These are phyloP conservation scores for Hypoxylon sp. DNA, from an alignment of 2,329 filamentous ascomycete genomes.

Conservation along the genomic window DNA sequence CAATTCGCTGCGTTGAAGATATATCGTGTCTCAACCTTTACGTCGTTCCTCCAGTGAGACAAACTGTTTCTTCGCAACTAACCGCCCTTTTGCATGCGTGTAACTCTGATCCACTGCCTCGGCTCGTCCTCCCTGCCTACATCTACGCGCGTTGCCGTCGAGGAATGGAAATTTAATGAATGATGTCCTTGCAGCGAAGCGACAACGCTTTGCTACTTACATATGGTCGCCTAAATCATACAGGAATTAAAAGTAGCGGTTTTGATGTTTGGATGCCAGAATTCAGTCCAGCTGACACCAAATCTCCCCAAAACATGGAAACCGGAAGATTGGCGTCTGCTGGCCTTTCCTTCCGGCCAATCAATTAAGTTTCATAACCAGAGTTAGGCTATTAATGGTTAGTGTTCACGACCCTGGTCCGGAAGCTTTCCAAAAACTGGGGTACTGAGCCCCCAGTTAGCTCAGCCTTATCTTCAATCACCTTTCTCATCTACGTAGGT, in stretches of 20 bases:
- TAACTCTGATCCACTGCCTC: slow-evolving; percentile 15
- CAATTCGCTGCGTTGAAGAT: slow-evolving; percentile 26
- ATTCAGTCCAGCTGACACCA: slow-evolving; percentile 29
- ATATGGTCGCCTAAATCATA: slow-evolving; percentile 16
- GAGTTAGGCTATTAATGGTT: slow-evolving; percentile 39
- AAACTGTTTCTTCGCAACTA: slow-evolving; percentile 11
- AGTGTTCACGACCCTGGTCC: slow-evolving; percentile 24
- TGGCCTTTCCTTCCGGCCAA: slow-evolving; percentile 30
- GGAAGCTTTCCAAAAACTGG: slow-evolving; percentile 34
- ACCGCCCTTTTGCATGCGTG: slow-evolving; percentile 29
- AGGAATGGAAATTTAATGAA: background rate
- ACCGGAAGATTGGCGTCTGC: slow-evolving; percentile 24
- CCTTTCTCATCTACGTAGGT: background rate
- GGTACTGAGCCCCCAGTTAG: slow-evolving; percentile 27
- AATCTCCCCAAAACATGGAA: slow-evolving; percentile 30
- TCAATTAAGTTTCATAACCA: slow-evolving; percentile 19
- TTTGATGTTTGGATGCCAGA: slow-evolving; percentile 4
- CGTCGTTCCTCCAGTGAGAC: slow-evolving; percentile 21
- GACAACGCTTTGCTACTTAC: background rate
- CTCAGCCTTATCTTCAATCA: slow-evolving; percentile 39
- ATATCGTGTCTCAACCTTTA: slow-evolving; percentile 27
- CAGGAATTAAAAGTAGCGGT: slow-evolving; percentile 11
- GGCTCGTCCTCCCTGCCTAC: background rate
- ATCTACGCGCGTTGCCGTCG: background rate
- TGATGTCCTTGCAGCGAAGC: slow-evolving; percentile 3